phyloP scores from a whole-genome alignment of 495 filamentous ascomycete genomes.

The Xylaria palmicola region DNA sequence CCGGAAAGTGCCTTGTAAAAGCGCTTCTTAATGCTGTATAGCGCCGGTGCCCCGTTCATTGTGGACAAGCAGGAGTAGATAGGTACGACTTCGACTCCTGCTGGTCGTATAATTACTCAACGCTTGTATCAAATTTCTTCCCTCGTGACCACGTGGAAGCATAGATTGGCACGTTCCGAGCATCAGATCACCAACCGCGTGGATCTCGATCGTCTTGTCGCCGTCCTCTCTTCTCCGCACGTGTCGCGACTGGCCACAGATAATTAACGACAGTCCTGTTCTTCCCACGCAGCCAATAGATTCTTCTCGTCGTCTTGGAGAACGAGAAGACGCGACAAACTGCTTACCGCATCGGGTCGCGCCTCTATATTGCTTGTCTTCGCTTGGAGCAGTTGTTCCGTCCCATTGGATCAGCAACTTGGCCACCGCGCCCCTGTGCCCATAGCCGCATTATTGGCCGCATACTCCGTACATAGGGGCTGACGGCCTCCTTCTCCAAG shows the following conservation, averaged over 20 bases:
- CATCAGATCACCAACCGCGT: background rate
- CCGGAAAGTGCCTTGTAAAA: no score
- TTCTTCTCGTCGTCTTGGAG: background rate
- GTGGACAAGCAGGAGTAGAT: no score
- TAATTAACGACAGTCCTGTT: background rate
- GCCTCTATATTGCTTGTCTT: background rate
- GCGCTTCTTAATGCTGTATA: no score
- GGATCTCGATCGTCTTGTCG: background rate
- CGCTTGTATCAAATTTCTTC: background rate
- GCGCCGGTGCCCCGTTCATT: no score
- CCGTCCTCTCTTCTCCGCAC: background rate
- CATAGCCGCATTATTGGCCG: background rate
- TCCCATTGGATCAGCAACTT: slow-evolving; percentile 1
- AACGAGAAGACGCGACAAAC: background rate
- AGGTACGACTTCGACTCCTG: no score
- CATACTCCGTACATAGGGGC: background rate
- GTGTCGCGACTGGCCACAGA: background rate
- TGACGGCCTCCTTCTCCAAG: background rate
- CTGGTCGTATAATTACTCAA: no score
- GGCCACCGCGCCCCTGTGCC: background rate
- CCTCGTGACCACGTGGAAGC: slow-evolving; percentile 2
- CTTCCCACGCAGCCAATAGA: background rate
- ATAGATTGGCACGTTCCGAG: no score
- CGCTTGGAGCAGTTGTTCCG: slow-evolving; percentile 10
- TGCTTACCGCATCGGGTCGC: background rate